Conservation (phyloP, 345 rosid genomes). For the Hypericum perforatum region DNA sequence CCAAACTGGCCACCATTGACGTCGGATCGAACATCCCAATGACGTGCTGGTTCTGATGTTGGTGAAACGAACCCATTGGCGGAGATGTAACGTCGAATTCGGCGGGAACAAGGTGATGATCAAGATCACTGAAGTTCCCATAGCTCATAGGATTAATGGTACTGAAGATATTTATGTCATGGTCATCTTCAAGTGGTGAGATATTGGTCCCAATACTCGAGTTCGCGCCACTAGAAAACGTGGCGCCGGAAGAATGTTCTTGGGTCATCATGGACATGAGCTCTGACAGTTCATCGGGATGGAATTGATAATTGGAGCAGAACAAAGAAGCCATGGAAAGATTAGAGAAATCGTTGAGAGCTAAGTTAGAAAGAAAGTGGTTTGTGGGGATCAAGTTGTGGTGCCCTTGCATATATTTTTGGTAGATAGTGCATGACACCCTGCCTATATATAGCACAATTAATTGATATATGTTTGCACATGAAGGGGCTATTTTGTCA, state of each 20-base stretch:
- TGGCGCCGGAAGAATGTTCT: conserved; percentile 10
- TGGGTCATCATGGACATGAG: conserved; percentile 15
- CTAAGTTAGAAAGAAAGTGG: neutral
- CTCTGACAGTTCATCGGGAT: conserved; percentile 27
- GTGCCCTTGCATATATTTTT: too few relatives aligned
- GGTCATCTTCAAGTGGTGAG: too few relatives aligned
- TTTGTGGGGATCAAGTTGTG: neutral
- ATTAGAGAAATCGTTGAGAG: neutral
- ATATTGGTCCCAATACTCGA: neutral
- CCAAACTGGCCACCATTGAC: too few relatives aligned
- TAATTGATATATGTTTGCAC: too few relatives aligned
- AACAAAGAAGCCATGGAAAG: conserved; percentile 39
- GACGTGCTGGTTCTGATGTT: conserved; percentile 14
- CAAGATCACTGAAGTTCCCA: conserved; percentile 2
- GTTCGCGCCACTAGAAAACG: conserved; percentile 1
- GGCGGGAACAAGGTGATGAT: conserved; percentile 8
- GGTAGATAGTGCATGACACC: too few relatives aligned
- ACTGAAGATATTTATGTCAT: too few relatives aligned
- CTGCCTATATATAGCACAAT: too few relatives aligned
- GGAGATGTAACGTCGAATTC: conserved; percentile 18
- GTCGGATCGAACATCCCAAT: conserved; percentile 26
- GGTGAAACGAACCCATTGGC: conserved; percentile 1
- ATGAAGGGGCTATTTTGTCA: too few relatives aligned
- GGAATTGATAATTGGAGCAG: conserved; percentile 30
- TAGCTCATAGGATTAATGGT: conserved; percentile 4